Base-by-base conservation (phyloP, 169 alveolate species). In the Besnoitia besnoiti region DNA sequence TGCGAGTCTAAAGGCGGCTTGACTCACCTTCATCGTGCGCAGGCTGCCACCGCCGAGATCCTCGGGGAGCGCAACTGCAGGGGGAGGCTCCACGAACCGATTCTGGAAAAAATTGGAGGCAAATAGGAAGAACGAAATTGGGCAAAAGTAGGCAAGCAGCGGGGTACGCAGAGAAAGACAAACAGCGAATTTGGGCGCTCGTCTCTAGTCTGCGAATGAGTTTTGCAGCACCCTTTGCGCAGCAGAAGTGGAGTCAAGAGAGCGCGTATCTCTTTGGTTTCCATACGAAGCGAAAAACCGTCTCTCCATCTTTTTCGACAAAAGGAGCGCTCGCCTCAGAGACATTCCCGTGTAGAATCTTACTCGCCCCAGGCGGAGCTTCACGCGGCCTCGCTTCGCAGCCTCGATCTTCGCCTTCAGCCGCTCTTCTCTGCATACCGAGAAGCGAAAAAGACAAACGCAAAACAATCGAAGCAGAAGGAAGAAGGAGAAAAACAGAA, bases 361-460 rank as follows among this genome's bases (percentile, higher is more conserved):
- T 40, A 77, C 87, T 42, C 87, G 49, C 1, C 87, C 87, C 2
- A 77, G 35, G 21, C 40, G n/a, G 19, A 77, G 87, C 37, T 42
- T 77, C 44, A 77, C 87, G 50, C 33, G 87, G 24, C 87, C 87
- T 40, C 40, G 61, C 87, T 77, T 77, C 47, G 87, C 87, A 4
- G 87, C 87, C 59, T 40, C 44, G 40, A 77, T 77, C 40, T 77
- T 77, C 59, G 87, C 87, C 55, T 42, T 1, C 61, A 77, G 59
- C 7, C 55, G n/a, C 87, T 77, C 59, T n/a, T 77, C 61, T 39
- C 87, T 77, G 55, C 50, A n/a, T n/a, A n/a, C n/a, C n/a, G n/a
- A n/a, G n/a, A n/a, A n/a, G n/a, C n/a, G n/a, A n/a, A n/a, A n/a
- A n/a, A 35, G 21, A 44, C 40, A 19, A 77, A 39, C 16, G 85